Conservation (phyloP, 805 yeast species). For the Zygoascus flipseniorum region DNA sequence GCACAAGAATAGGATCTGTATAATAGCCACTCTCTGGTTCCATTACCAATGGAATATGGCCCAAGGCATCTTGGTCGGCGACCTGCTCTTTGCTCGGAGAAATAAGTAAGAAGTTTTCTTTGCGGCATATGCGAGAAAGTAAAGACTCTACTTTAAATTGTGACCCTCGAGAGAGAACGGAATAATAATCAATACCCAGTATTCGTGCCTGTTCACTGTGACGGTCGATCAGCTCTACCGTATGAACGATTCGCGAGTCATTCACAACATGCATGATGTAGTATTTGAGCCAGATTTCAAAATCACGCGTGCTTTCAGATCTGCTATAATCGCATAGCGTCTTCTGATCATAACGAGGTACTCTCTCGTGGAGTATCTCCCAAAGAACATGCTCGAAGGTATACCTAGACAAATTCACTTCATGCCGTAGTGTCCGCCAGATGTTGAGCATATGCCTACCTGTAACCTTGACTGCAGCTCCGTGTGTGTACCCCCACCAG, state of each 20-base stretch:
- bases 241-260: slow-evolving; percentile 41
- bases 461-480: slow-evolving; percentile 55
- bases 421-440: slow-evolving; percentile 69
- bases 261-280: slow-evolving; percentile 37
- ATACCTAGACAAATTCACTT: slow-evolving; percentile 55
- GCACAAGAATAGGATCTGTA: slow-evolving; percentile 79
- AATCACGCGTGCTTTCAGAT: slow-evolving; percentile 18
- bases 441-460: slow-evolving; percentile 82
- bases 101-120: slow-evolving; percentile 60
- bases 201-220: slow-evolving; percentile 78
- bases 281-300: slow-evolving; percentile 30
- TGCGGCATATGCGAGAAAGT: slow-evolving; percentile 61
- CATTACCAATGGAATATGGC: slow-evolving; percentile 83
- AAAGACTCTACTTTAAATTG: slow-evolving; percentile 91
- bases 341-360: slow-evolving; percentile 52
- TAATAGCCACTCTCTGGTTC: slow-evolving; percentile 83
- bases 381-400: slow-evolving; percentile 69
- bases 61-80: slow-evolving; percentile 74
- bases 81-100: slow-evolving; percentile 81
- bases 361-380: slow-evolving; percentile 54
- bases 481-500: slow-evolving; percentile 75
- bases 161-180: slow-evolving; percentile 84
- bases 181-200: slow-evolving; percentile 82
- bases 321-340: slow-evolving; percentile 44
- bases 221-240: slow-evolving; percentile 58